Base-by-base conservation (phyloP, 2,329 filamentous ascomycete species). In the Boeremia exigua region DNA sequence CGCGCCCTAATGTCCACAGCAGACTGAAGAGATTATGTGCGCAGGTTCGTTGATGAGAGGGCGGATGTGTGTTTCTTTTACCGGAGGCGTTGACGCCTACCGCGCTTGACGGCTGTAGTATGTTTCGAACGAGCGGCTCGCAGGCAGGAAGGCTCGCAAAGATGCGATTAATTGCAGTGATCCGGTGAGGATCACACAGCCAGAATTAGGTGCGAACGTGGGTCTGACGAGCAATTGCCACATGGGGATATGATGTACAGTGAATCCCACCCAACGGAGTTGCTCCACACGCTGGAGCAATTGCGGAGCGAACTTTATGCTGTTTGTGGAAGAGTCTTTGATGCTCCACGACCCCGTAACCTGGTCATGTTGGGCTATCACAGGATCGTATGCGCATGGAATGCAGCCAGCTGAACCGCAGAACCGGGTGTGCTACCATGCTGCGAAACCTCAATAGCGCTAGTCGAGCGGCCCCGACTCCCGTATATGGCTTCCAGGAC, bases 371-470 rank as follows among this genome's bases (percentile, higher is more conserved):
- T 36, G 37, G 15, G 14, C 19, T 12, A 30, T 23, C 47, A 47
- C 53, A 56, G 47, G 23, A 56, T 56, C 53, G 47, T 37, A 23
- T 36, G 43, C 48, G 32, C 27, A 23, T 43, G 48, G 47, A 51
- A 56, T 56, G 48, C 47, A 51, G 42, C 47, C 47, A 56, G 53
- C 47, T 56, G 42, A 47, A 47, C 30, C 27, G 37, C 25, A 19
- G 32, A 50, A 6, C 27, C 30, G 42, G 42, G 42, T 43, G 53
- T 56, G 30, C 37, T 33, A 56, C 47, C 10, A 23, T 23, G 37
- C 39, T 44, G 53, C 32, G 32, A 14, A 25, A 48, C 37, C 30
- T 48, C 37, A 14, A 44, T 43, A 56, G 27, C 40, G 32, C 27
- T 19, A 14, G 29, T n/a, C 25, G 17, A 32, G 19, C 43, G 34